Base-by-base conservation (phyloP, 495 filamentous ascomycete genomes). In the Terfezia claveryi region DNA sequence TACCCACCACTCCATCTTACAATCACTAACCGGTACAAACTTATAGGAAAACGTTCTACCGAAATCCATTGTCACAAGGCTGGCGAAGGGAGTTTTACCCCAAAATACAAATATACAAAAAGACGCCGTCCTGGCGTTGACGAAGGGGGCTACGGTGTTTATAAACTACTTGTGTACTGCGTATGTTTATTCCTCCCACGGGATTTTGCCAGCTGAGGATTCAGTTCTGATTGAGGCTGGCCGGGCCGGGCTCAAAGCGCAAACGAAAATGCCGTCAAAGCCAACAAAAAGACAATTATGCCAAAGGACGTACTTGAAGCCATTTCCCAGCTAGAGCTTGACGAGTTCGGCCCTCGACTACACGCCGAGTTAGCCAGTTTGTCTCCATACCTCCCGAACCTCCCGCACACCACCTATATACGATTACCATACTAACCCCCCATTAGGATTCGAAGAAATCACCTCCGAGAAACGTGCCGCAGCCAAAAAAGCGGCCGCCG, bases 41-140 rank as follows among this genome's bases (percentile, higher is more conserved):
- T 11, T 55, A 23, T 58, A 95, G 88, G 91, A 98, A 65, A 80
- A 93, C 55, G 83, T 76, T 41, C 80, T 98, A 17, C 91, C 91
- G 1, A 89, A 87, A 65, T 87, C 87, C n/a, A 83, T 95, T 66
- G 85, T 94, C 44, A 83, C 85, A 50, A 80, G 91, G 23, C 78
- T 98, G 7, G 91, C 89, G 2, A 96, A 96, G 73, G 82, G 86
- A 55, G 87, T 94, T n/a, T 75, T 98, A n/a, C 91, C 91, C 0
- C 77, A 88, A 7, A 94, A 95, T 64, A 94, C 91, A 1, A 83
- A 86, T 58, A 85, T 98, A 53, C 85, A 93, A 61, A 93, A 87
- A 58, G 89, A 95, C 68, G 91, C 91, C 4, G 76, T 94, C 38
- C 64, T 91, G 32, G 91, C 92, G 0, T 79, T 98, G 66, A 83